Base-by-base conservation (phyloP, 345 rosid genomes). In the Citrus cavaleriei region DNA sequence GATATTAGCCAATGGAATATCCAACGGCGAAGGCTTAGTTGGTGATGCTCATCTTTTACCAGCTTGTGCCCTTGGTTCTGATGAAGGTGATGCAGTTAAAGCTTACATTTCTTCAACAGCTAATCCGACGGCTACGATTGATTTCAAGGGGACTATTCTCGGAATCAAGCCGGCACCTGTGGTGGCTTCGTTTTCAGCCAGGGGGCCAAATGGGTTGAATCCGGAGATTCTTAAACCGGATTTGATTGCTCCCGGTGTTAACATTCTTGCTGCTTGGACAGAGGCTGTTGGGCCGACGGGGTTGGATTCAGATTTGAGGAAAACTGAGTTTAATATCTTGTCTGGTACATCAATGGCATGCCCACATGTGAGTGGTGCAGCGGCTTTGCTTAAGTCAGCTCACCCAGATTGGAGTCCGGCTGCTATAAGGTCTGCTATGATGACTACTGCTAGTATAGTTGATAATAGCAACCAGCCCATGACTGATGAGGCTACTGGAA, bases 331-430 rank as follows among this genome's bases (percentile, higher is more conserved):
- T 70, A 95, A 95, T 76, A 95, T 92, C 32, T 80, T 95, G 12
- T 95, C 95, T 0, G 97, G 97, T 54, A 95, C 97, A 35, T 95
- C 97, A 7, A 95, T 95, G 95, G 97, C 98, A 25, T 87, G 91
- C 74, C 97, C 95, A 34, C 95, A 92, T 34, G 93, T 91, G 0
- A 92, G 95, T 55, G 97, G 98, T 0, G 97, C 97, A 0, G 95
- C 95, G 7, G 97, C 97, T 4, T 76, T 95, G 85, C 92, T 95
- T 13, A 95, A 95, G 73, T 95, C 97, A 7, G 93, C 94, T 0
- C 97, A 90, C 77, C 95, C 88, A 0, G 80, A 87, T 80, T 95
- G 97, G 97, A 93, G 92, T 54, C 95, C 94, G 6, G 92, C 97
- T 0, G 88, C 87, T 3, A 92, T 92, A 35, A 69, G 93, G 68